Percentiles rank a stretch among this genome's conserved stretches.
These are phyloP conservation scores for Agrocybe pediades DNA, from an alignment of 768 basidiomycete genomes.

Conservation along the genomic window DNA sequence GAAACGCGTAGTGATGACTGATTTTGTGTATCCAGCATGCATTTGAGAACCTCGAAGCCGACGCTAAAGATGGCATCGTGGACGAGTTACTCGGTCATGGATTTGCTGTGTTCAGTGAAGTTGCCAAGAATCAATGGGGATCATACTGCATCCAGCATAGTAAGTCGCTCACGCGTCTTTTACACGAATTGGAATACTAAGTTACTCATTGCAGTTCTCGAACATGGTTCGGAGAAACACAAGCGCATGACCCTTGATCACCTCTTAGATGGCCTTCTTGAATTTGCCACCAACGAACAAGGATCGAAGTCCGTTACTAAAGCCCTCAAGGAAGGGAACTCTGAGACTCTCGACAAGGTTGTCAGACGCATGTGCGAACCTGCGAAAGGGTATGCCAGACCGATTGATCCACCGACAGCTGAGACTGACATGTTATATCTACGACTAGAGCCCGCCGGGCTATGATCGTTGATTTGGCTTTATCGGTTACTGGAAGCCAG, in stretches of 20 bases:
- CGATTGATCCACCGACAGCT: not conserved
- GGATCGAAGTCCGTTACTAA: constrained; percentile 88
- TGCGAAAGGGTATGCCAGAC: constrained; percentile 62
- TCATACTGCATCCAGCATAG: constrained; percentile 87
- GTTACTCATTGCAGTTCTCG: constrained; percentile 57
- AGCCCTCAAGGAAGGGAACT: constrained; percentile 83
- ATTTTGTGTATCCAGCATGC: constrained; percentile 54
- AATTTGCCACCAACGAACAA: constrained; percentile 81
- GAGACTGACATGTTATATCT: not conserved
- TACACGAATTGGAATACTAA: not conserved
- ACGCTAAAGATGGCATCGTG: constrained; percentile 82
- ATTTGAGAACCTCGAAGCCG: constrained; percentile 83
- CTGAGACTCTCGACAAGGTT: constrained; percentile 72
- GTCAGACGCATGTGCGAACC: constrained; percentile 86
- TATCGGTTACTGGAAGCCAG: constrained; percentile 85
- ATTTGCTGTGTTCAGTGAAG: constrained; percentile 65
- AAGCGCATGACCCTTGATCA: constrained; percentile 78
- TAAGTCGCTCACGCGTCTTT: constrained; percentile 32
- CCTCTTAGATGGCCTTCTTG: constrained; percentile 72
- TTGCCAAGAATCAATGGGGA: constrained; percentile 88
- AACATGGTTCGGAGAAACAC: constrained; percentile 80
- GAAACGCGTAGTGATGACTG: not conserved
- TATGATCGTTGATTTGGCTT: constrained; percentile 83
- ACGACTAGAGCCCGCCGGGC: constrained; percentile 58
- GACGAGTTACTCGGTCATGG: constrained; percentile 83